These are phyloP conservation scores for Excoecaria agallocha DNA, from an alignment of 345 rosid genomes.

Conservation along the genomic window DNA sequence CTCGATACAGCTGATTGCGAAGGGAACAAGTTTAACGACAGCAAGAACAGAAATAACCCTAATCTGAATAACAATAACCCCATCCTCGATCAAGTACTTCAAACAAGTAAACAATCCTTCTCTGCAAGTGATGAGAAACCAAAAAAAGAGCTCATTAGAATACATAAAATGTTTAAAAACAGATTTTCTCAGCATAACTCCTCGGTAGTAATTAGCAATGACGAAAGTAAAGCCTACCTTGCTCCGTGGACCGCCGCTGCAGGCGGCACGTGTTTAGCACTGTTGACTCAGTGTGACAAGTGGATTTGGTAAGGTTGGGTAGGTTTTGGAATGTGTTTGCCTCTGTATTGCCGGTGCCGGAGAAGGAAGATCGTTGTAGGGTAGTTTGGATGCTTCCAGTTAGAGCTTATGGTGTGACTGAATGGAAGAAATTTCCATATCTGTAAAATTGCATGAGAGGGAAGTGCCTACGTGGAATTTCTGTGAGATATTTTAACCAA, in stretches of 20 bases:
- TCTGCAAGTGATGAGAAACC: not conserved
- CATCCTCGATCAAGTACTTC: conserved; percentile 6
- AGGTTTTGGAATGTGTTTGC: not conserved
- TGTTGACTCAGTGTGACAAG: not conserved
- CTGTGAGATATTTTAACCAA: not conserved
- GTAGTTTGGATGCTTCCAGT: not conserved
- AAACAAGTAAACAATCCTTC: not conserved
- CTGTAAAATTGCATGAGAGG: not conserved
- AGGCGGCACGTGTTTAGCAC: not conserved
- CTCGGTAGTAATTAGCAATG: not conserved
- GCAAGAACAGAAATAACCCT: conserved; percentile 15
- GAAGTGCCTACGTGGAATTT: not conserved
- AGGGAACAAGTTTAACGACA: conserved; percentile 6
- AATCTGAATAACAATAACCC: conserved; percentile 9
- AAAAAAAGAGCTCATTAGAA: not conserved
- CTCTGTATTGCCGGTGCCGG: not conserved
- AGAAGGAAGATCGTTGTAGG: not conserved
- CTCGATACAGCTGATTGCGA: conserved; percentile 82
- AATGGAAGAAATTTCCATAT: not conserved
- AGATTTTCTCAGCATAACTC: not conserved
- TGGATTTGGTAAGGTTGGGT: not conserved
- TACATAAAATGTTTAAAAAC: not conserved
- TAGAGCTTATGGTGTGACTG: not conserved
- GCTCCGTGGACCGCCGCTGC: not conserved
- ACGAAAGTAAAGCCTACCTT: not conserved